These are phyloP conservation scores for Fraxinus sp. DNA, from an alignment of 305 asterid genomes.

Conservation along the genomic window DNA sequence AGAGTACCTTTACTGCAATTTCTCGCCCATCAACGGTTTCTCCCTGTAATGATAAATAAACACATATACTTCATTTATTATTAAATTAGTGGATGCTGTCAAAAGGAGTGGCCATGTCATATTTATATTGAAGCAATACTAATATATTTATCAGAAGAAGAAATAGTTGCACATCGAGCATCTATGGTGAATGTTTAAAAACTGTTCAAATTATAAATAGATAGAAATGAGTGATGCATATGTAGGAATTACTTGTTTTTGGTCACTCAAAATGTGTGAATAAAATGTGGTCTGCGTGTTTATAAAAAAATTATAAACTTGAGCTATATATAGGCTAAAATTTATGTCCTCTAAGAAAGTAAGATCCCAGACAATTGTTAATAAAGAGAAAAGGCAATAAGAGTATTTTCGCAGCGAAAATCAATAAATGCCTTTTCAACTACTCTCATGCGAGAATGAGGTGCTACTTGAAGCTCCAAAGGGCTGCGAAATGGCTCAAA, in stretches of 20 bases:
- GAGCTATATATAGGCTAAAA: neutral
- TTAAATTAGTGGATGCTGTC: neutral
- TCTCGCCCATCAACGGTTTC: conserved; percentile 39
- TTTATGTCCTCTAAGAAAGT: too few relatives aligned
- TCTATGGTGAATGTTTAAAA: neutral
- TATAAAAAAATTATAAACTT: too few relatives aligned
- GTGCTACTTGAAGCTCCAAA: neutral
- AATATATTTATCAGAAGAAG: conserved; percentile 25
- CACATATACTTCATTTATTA: neutral
- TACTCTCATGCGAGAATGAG: too few relatives aligned
- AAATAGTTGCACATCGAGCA: neutral
- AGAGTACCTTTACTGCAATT: conserved; percentile 50
- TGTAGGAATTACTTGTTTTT: neutral
- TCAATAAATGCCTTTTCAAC: too few relatives aligned
- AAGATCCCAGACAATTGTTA: neutral
- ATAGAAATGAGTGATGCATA: too few relatives aligned
- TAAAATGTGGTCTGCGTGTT: neutral
- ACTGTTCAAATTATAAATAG: too few relatives aligned
- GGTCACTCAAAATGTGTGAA: neutral
- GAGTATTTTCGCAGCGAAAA: neutral
- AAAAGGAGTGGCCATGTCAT: neutral
- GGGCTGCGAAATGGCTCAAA: neutral
- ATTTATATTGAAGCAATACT: neutral
- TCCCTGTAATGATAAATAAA: conserved; percentile 27
- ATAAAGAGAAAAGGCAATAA: neutral